These are phyloP conservation scores for Flaveria linearis DNA, from an alignment of 129 eudicot species.

Conservation along the genomic window DNA sequence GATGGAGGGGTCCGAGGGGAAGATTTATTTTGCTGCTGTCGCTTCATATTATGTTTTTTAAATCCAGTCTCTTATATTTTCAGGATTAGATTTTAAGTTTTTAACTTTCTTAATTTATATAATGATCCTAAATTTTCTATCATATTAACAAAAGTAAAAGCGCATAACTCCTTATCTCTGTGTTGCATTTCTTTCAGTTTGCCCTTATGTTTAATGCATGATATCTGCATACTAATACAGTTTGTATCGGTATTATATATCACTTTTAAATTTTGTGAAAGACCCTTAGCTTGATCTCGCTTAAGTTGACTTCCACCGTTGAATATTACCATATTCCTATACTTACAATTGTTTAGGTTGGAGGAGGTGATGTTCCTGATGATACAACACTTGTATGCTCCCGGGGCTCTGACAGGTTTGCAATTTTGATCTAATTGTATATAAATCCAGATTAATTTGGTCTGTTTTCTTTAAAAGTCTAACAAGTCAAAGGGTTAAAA, in stretches of 20 bases:
- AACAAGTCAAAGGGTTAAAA: too few species aligned
- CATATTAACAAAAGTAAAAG: neutral
- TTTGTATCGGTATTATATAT: constrained; percentile 7
- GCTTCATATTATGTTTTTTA: neutral
- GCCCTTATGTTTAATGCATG: neutral
- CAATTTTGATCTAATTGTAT: neutral
- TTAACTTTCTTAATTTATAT: too few species aligned
- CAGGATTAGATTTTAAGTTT: too few species aligned
- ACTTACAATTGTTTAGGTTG: constrained; percentile 58
- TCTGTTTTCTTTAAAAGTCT: neutral
- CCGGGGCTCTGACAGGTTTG: constrained; percentile 97
- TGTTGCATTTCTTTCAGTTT: constrained; percentile 2
- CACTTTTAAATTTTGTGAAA: neutral
- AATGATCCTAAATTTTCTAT: neutral
- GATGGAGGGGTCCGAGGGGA: neutral
- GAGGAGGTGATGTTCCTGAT: constrained; percentile 89
- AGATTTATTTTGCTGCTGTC: neutral
- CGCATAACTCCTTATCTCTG: neutral
- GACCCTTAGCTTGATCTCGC: constrained; percentile 9
- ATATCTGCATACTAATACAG: neutral
- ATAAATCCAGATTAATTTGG: neutral
- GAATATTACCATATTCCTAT: constrained; percentile 30
- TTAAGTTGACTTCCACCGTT: constrained; percentile 17
- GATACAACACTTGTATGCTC: constrained; percentile 90
- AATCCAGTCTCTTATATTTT: neutral